phyloP scores from a whole-genome alignment of 495 filamentous ascomycete genomes.

The Copromyces sp. region DNA sequence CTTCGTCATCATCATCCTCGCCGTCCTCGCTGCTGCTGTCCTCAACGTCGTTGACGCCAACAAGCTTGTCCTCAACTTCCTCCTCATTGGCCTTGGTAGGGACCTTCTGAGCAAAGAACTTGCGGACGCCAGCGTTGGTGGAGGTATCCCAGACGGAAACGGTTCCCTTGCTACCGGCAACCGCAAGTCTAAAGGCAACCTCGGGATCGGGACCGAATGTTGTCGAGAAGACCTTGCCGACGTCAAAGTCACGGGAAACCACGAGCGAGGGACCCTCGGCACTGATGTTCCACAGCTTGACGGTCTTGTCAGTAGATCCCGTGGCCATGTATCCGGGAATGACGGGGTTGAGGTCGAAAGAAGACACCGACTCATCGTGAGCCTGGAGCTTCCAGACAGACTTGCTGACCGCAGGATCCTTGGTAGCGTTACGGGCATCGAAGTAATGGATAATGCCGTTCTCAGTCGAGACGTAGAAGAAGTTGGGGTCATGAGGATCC shows the following conservation, averaged over 20 bases:
- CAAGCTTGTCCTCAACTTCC: constrained; percentile 65
- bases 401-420: constrained; percentile 60
- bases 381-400: constrained; percentile 91
- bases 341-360: constrained; percentile 82
- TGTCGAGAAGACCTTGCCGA: constrained; percentile 90
- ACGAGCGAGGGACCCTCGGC: constrained; percentile 76
- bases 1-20: constrained; percentile 44
- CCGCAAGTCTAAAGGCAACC: constrained; percentile 82
- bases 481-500: constrained; percentile 86
- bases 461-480: constrained; percentile 92
- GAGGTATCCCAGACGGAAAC: constrained; percentile 95
- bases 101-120: constrained; percentile 70
- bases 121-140: constrained; percentile 83
- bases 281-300: constrained; percentile 93
- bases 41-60: constrained; percentile 56
- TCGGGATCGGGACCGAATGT: constrained; percentile 79
- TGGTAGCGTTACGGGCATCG: constrained; percentile 61
- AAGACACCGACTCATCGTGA: constrained; percentile 84
- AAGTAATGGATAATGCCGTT: constrained; percentile 80
- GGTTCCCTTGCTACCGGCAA: constrained; percentile 90
- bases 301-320: constrained; percentile 81
- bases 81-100: constrained; percentile 33
- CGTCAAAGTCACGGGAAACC: constrained; percentile 78
- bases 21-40: constrained; percentile 50
- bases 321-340: constrained; percentile 91